These are phyloP conservation scores for Petunia hybrid DNA, from an alignment of 305 asterid genomes.

Conservation along the genomic window DNA sequence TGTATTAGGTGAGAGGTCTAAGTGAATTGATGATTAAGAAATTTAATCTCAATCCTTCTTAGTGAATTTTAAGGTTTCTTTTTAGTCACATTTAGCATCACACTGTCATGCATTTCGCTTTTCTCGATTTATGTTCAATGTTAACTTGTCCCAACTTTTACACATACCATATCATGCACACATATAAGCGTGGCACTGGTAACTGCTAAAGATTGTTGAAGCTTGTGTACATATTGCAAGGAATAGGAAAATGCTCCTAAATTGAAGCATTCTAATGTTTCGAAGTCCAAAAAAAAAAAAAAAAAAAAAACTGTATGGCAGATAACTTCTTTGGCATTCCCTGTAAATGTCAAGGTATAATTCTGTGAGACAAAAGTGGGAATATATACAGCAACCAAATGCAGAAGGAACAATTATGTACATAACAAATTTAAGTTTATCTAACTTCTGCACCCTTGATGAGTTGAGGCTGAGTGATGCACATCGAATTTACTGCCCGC, in stretches of 20 bases:
- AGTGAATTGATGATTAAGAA: too few species aligned
- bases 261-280: not conserved
- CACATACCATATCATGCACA: too few species aligned
- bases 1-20: too few species aligned
- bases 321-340: constrained; percentile 30
- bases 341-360: not conserved
- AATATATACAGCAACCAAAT: constrained; percentile 35
- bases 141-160: too few species aligned
- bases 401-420: constrained; percentile 30
- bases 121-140: too few species aligned
- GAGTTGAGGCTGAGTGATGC: constrained; percentile 24
- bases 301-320: not conserved
- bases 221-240: not conserved
- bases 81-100: too few species aligned
- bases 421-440: constrained; percentile 25
- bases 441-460: constrained; percentile 16
- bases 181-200: too few species aligned
- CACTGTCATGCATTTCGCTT: too few species aligned
- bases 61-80: too few species aligned
- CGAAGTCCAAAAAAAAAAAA: not conserved
- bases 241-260: not conserved
- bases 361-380: constrained; percentile 21
- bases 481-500: constrained; percentile 30
- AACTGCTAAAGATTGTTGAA: too few species aligned
- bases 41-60: too few species aligned